phyloP scores from a whole-genome alignment of 2,329 filamentous ascomycete species.

The Neonectria magnoliae region DNA sequence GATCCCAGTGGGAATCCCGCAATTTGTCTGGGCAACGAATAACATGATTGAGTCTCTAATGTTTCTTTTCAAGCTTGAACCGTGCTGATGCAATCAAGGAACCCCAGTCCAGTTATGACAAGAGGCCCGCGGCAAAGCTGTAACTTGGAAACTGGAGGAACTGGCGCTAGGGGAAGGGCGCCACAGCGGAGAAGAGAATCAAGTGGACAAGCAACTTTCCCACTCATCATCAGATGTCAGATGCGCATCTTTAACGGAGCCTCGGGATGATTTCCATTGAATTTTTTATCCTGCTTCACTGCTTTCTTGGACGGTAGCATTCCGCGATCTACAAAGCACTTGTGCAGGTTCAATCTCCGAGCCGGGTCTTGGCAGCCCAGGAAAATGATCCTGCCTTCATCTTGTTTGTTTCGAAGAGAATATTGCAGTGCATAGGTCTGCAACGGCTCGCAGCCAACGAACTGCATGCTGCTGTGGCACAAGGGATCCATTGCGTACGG shows the following conservation, averaged over 20 bases:
- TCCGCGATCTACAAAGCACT: neutral
- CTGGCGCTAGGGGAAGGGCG: neutral
- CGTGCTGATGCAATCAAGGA: neutral
- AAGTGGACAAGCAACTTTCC: neutral
- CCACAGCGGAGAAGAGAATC: neutral
- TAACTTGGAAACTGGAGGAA: neutral
- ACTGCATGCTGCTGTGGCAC: neutral
- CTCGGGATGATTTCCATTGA: neutral
- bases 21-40: neutral
- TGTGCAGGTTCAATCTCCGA: constrained; percentile 9
- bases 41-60: neutral
- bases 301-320: neutral
- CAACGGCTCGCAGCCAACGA: neutral
- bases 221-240: neutral
- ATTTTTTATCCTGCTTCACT: no score
- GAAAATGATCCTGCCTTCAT: neutral
- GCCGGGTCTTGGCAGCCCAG: neutral
- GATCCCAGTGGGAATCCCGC: neutral
- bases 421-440: neutral
- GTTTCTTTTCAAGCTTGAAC: constrained; percentile 5
- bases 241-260: neutral
- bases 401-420: neutral
- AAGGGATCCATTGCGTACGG: neutral
- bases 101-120: neutral
- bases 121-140: neutral